Percentiles rank a stretch among this genome's conserved stretches.
Evolutionary conservation across 1,284 basidiomycete genomes (phyloP).

Genomic region (Moesziomyces globuligerus): DNA sequence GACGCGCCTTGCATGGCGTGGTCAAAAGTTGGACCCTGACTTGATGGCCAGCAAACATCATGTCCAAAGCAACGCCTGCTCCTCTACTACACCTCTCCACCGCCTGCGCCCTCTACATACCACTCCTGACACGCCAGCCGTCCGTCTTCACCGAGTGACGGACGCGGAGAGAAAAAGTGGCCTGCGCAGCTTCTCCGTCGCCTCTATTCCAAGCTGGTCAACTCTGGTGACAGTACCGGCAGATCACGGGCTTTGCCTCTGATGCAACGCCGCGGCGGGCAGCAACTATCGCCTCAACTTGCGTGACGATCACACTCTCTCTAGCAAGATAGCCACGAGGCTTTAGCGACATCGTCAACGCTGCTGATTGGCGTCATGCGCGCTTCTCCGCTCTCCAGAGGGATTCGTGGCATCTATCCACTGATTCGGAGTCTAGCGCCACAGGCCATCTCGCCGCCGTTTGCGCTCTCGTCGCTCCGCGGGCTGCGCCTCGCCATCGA

Average conservation of each 20-base stretch:
- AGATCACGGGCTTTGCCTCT: no score
- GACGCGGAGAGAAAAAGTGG: no score
- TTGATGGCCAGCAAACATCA: neutral
- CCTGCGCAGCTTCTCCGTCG: no score
- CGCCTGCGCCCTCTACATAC: neutral
- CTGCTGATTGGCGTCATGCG: constrained; percentile 15
- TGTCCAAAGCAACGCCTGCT: neutral
- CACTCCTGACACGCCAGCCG: no score
- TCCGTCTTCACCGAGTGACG: no score
- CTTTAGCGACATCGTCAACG: neutral
- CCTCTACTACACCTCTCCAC: no score
- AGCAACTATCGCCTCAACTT: no score
- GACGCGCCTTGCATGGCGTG: neutral
- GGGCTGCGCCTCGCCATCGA: constrained; percentile 53
- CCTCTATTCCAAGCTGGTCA: no score
- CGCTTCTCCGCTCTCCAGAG: constrained; percentile 8
- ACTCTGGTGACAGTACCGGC: no score
- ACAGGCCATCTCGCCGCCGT: constrained; percentile 31
- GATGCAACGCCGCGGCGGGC: no score
- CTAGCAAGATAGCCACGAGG: no score
- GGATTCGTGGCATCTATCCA: constrained; percentile 56
- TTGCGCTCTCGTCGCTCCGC: constrained; percentile 30
- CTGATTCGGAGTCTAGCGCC: constrained; percentile 32
- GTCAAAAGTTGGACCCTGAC: constrained; percentile 10
- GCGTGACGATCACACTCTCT: no score